Percentiles rank a stretch among this genome's conserved stretches.
These are phyloP conservation scores for Yamagishiella unicocca DNA, from an alignment of 139 green algal species.

Conservation along the genomic window DNA sequence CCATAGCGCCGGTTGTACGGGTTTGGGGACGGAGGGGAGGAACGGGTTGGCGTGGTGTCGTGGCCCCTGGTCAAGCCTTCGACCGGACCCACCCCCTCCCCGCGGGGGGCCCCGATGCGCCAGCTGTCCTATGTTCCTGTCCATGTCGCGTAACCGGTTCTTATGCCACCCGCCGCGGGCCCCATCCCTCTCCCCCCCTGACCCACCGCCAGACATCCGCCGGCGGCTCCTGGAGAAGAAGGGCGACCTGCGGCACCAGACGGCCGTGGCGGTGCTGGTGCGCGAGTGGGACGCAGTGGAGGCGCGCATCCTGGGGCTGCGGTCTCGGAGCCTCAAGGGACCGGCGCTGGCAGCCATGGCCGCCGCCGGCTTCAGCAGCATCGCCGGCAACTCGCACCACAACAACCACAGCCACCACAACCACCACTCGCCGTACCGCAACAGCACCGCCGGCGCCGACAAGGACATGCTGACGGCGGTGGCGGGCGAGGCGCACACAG, in stretches of 20 bases:
- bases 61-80: too few relatives aligned
- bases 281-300: slow-evolving; percentile 38
- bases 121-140: too few relatives aligned
- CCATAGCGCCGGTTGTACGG: too few relatives aligned
- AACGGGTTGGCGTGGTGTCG: too few relatives aligned
- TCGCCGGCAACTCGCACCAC: neutral
- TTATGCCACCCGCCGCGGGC: neutral
- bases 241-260: slow-evolving; percentile 18
- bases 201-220: neutral
- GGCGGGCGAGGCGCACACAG: neutral
- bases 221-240: slow-evolving; percentile 31
- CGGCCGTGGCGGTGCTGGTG: neutral
- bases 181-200: neutral
- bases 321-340: neutral
- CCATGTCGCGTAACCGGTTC: too few relatives aligned
- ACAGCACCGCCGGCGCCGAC: too few relatives aligned
- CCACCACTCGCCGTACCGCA: too few relatives aligned
- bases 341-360: neutral
- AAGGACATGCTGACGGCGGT: slow-evolving; percentile 17
- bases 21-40: too few relatives aligned
- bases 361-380: neutral
- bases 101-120: too few relatives aligned
- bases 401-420: neutral
- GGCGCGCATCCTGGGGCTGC: neutral
- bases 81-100: too few relatives aligned